phyloP scores from a whole-genome alignment of 2,329 filamentous ascomycete genomes.

The Aspergillus amoenus region DNA sequence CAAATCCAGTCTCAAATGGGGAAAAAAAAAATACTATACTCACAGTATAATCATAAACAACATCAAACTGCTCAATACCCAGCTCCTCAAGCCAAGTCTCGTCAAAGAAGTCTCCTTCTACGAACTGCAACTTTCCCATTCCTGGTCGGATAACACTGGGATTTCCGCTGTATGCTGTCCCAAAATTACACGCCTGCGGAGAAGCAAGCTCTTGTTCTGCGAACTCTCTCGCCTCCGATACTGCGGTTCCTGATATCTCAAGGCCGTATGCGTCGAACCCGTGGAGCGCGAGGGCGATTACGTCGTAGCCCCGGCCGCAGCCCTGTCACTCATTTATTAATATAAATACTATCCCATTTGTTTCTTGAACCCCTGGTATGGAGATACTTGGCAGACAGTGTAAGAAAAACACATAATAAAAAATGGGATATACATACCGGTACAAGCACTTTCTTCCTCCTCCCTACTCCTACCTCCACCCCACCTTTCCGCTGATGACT shows the following conservation, averaged over 20 bases:
- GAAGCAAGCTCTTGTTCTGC: slow-evolving; percentile 17
- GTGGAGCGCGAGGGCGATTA: slow-evolving; percentile 32
- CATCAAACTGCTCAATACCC: slow-evolving; percentile 9
- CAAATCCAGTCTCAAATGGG: background rate
- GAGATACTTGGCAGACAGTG: background rate
- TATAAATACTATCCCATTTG: background rate
- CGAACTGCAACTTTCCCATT: slow-evolving; percentile 49
- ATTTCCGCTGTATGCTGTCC: background rate
- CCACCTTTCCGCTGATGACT: no score
- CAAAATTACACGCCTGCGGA: slow-evolving; percentile 22
- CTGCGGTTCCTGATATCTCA: slow-evolving; percentile 28
- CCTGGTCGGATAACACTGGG: background rate
- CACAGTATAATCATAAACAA: slow-evolving; percentile 51
- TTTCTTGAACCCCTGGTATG: background rate
- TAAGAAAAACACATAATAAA: no score
- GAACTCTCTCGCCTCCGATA: slow-evolving; percentile 22
- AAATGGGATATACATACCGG: slow-evolving; percentile 19
- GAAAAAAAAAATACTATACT: slow-evolving; percentile 14
- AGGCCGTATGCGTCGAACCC: slow-evolving; percentile 32
- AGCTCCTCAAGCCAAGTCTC: slow-evolving; percentile 1
- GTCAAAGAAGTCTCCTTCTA: slow-evolving; percentile 53
- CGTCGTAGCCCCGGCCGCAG: slow-evolving; percentile 36
- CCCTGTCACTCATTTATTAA: slow-evolving; percentile 20
- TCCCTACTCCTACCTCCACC: no score
- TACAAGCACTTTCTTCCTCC: slow-evolving; percentile 28